Conservation (phyloP, 345 rosid species). For the Eucalyptus urophylla region DNA sequence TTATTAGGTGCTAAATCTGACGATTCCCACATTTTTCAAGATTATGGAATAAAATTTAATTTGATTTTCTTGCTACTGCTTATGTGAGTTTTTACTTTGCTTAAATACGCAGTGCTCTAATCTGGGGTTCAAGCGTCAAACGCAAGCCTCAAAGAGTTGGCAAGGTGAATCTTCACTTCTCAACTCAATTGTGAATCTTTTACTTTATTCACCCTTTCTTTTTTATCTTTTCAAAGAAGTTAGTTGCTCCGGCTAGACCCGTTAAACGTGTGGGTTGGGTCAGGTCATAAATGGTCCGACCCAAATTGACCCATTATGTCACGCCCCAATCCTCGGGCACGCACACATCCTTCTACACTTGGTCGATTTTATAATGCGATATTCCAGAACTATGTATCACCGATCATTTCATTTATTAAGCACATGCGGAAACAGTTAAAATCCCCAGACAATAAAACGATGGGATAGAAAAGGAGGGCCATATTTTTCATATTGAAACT, state of each 20-base stretch:
- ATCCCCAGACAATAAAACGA: too few species aligned
- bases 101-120: constrained; percentile 54
- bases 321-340: too few species aligned
- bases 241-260: neutral
- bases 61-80: neutral
- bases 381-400: too few species aligned
- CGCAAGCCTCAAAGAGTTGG: constrained; percentile 99
- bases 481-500: too few species aligned
- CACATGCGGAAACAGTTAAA: too few species aligned
- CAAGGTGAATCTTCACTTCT: constrained; percentile 36
- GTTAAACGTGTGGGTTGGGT: too few species aligned
- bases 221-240: neutral
- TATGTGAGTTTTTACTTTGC: neutral
- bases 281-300: too few species aligned
- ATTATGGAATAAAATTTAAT: neutral
- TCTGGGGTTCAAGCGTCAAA: constrained; percentile 94
- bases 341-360: too few species aligned
- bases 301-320: too few species aligned
- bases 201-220: neutral
- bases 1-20: neutral
- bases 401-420: too few species aligned
- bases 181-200: constrained; percentile 2
- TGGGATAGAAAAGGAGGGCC: too few species aligned
- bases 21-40: neutral
- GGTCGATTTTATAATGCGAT: too few species aligned